Percentiles rank a stretch among this genome's conserved stretches.
These are phyloP conservation scores for Paraphaeosphaeria minitans DNA, from an alignment of 2,329 filamentous ascomycete species.

Conservation along the genomic window DNA sequence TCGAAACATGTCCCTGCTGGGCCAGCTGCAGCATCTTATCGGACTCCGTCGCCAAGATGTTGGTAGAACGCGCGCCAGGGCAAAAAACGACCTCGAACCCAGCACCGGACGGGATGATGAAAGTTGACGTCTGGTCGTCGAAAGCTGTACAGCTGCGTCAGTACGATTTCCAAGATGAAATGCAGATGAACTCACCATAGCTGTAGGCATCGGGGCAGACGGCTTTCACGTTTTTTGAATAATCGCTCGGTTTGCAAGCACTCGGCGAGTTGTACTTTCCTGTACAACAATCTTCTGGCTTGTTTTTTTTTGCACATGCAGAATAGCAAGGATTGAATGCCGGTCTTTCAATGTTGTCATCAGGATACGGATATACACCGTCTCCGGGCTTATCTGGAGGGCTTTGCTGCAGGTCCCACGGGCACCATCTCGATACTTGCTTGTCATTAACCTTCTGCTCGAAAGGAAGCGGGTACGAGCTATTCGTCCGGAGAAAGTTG, in stretches of 20 bases:
- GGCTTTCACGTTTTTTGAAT: conserved; percentile 71
- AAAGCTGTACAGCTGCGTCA: conserved; percentile 49
- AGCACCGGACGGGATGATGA: conserved; percentile 66
- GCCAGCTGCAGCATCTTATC: conserved; percentile 42
- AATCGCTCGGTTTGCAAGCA: conserved; percentile 69
- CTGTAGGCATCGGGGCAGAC: conserved; percentile 87
- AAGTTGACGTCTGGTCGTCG: conserved; percentile 62
- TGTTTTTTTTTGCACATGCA: conserved; percentile 72
- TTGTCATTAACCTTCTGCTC: conserved; percentile 64
- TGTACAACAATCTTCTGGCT: conserved; percentile 74
- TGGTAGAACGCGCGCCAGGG: conserved; percentile 61
- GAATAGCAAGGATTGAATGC: conserved; percentile 79
- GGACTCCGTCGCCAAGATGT: conserved; percentile 50
- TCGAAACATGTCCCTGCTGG: conserved; percentile 34
- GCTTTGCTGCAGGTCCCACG: conserved; percentile 74
- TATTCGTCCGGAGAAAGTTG: conserved; percentile 64
- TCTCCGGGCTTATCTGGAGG: conserved; percentile 72
- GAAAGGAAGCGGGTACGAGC: conserved; percentile 69
- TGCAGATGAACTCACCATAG: conserved; percentile 62
- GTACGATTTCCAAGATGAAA: background rate
- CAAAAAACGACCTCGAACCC: conserved; percentile 83
- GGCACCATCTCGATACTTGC: conserved; percentile 73
- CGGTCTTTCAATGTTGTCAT: conserved; percentile 72
- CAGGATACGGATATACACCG: conserved; percentile 80
- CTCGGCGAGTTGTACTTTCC: conserved; percentile 68